Evolutionary conservation across 2,329 filamentous ascomycete species (phyloP), one percentile per base, ranked within the genome.

Genomic region (Cercospora berteroae): DNA sequence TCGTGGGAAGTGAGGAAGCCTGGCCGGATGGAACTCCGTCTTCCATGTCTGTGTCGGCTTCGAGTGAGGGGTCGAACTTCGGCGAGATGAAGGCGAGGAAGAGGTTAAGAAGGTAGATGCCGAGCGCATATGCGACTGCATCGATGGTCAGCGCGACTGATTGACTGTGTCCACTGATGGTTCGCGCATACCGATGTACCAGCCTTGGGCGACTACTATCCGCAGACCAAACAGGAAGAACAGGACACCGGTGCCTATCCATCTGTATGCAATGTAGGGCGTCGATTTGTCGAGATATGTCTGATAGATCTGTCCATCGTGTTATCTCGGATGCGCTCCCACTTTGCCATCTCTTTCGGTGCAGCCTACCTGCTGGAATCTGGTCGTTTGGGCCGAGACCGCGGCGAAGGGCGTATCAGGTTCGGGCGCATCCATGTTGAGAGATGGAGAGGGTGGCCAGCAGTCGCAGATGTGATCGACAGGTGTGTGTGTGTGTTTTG

Each of bases 1-100:
- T 97, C 66, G 93, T 98, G 25, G 95, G 95, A 52, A 99, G 88
- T 20, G 88, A 88, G 27, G 88, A 88, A 63, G 90, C 90, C 63
- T 75, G 69, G 65, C 76, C 76, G 16, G 92, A 87, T 25, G 77
- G 74, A 23, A 74, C 78, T 69, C 95, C 95, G 75, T 97, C 94
- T 81, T 99, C 95, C 86, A 98, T 94, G 72, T 96, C 94, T 78
- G 93, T 95, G 80, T 99, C 95, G 79, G 93, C 85, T 78, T 97
- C 94, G 78, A 95, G 92, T 71, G 93, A 96, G 65, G 95, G 95
- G 83, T 99, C 95, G 84, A 99, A 98, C 84, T 99, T 99, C 75
- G 95, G 95, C 78, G 94, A 92, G 64, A 99, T 87, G 85, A 99
- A 99, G 74, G 95, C 95, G 79, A 99, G 92, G 87, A 99, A 99